phyloP scores from a whole-genome alignment of 305 asterid species.

The Plantago coronopus region DNA sequence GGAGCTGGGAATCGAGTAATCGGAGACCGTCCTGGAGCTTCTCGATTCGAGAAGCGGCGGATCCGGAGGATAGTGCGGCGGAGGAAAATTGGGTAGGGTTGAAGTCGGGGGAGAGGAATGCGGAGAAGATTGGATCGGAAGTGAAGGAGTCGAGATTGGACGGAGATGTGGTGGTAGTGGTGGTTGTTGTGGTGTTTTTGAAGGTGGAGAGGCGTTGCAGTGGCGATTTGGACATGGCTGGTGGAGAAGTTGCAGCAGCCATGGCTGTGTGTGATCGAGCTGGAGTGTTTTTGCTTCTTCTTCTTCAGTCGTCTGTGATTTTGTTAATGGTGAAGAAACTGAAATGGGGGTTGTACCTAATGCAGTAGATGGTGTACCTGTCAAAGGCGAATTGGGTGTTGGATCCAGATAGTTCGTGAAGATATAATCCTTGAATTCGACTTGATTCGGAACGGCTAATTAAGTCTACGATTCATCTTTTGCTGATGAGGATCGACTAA shows the following conservation, averaged over 20 bases:
- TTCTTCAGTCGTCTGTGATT: background rate
- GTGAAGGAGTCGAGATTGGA: conserved; percentile 54
- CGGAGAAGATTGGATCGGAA: conserved; percentile 73
- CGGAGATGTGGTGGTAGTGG: conserved; percentile 28
- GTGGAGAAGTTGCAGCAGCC: conserved; percentile 35
- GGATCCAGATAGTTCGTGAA: too few relatives aligned
- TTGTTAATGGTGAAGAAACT: background rate
- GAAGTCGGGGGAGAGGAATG: conserved; percentile 77
- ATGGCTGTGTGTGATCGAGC: conserved; percentile 4
- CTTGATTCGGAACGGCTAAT: too few relatives aligned
- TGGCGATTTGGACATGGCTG: conserved; percentile 38
- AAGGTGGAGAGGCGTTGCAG: conserved; percentile 80
- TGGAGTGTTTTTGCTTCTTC: background rate
- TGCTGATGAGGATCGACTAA: too few relatives aligned
- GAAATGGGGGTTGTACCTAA: background rate
- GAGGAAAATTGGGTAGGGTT: conserved; percentile 87
- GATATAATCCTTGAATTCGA: too few relatives aligned
- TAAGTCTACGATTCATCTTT: too few relatives aligned
- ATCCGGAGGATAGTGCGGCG: conserved; percentile 87
- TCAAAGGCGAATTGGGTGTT: too few relatives aligned
- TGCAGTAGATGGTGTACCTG: background rate
- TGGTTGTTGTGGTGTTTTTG: conserved; percentile 33
- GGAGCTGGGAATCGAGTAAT: conserved; percentile 71
- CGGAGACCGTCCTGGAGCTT: conserved; percentile 81
- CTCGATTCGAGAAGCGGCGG: too few relatives aligned